Base-by-base conservation (phyloP, 257 asterid species). In the Salvia rosmarinus region DNA sequence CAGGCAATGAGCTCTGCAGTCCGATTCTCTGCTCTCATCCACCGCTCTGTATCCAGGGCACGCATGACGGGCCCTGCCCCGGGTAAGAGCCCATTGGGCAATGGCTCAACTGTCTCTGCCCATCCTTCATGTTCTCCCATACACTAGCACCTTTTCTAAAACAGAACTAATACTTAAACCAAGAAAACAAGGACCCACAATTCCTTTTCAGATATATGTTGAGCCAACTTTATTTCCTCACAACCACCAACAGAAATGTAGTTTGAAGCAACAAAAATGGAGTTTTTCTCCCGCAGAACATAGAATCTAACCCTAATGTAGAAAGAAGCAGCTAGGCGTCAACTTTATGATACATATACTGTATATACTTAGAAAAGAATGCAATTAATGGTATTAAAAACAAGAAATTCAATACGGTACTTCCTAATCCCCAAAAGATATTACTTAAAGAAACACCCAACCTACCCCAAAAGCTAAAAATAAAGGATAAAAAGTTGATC, bases 61-160 rank as follows among this genome's bases (percentile, higher is more conserved):
- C 78, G 83, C 76, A 83, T 75, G 71, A 86, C 86, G 5, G 82
- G 85, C 13, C 79, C 87, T 17, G 91, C 85, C 68, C 87, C 80
- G 21, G 88, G 86, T 81, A 87, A 75, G 54, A 91, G 82, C 78
- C 97, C 97, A 44, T 84, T 89, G 0, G 89, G 91, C 80, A 85
- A 77, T 20, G 83, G 85, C 84, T 85, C 91, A 72, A 75, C 83
- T 61, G 86, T 76, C 83, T 87, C 86, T 68, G 80, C 78, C 90
- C 90, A 82, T 70, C 77, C 92, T 79, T 79, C 95, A 79, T 78
- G 84, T 68, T 83, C 96, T 63, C 97, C 97, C 97, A 91, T 91
- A 79, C 83, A 80, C 87, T 72, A 70, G 61, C 16, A 70, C 76
- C 76, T 81, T 75, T 59, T 68, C 46, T 37, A 70, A 74, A 67